A percentile compares a stretch with the other conserved stretches of the same genome.
These are phyloP conservation scores for Debaryomyces robertsiae DNA, from an alignment of 1,139 yeast species.

Conservation along the genomic window DNA sequence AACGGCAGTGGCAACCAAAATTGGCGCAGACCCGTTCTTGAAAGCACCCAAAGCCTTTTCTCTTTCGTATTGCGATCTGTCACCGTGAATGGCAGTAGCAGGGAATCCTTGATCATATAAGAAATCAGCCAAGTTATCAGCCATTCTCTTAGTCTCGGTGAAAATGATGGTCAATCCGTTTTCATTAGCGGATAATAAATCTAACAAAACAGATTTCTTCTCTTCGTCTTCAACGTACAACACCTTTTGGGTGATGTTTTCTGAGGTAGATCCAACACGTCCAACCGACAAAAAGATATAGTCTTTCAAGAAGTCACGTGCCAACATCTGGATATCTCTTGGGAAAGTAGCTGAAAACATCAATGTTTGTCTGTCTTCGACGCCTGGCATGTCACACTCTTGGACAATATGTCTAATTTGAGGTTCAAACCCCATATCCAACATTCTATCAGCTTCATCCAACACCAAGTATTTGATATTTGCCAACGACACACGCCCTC, in stretches of 20 bases:
- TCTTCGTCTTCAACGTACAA: conserved; percentile 94
- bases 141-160: conserved; percentile 98
- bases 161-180: conserved; percentile 90
- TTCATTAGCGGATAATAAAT: conserved; percentile 75
- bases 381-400: conserved; percentile 96
- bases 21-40: conserved; percentile 84
- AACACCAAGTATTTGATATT: conserved; percentile 92
- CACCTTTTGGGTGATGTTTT: conserved; percentile 93
- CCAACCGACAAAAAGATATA: conserved; percentile 96
- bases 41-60: conserved; percentile 93
- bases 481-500: conserved; percentile 87
- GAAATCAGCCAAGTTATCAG: conserved; percentile 92
- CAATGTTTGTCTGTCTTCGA: conserved; percentile 87
- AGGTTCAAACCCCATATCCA: conserved; percentile 99
- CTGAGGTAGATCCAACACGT: conserved; percentile 97
- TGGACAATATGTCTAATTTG: conserved; percentile 98
- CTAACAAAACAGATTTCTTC: conserved; percentile 89
- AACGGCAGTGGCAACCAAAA: conserved; percentile 96
- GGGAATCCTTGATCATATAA: conserved; percentile 87
- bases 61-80: conserved; percentile 96
- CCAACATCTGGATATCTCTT: conserved; percentile 92
- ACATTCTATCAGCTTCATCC: conserved; percentile 99
- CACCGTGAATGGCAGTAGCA: conserved; percentile 98
- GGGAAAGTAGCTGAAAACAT: conserved; percentile 99
- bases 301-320: conserved; percentile 94